Evolutionary conservation across 148 eudicot genomes (phyloP).

Genomic region (Cornus florida): DNA sequence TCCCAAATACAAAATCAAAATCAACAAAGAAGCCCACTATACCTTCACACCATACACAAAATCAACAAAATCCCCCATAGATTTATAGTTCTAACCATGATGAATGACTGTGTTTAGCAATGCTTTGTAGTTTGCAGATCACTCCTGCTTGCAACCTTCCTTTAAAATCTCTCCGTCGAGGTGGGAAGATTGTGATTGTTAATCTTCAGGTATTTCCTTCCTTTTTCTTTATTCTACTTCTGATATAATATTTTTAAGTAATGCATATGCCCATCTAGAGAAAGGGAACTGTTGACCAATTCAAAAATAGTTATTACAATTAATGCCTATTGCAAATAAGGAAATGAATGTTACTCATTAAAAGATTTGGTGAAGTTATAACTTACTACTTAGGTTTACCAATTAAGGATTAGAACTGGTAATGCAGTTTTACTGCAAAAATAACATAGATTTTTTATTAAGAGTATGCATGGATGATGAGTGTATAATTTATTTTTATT

Average conservation of each 20-base stretch:
- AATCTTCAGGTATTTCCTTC: constrained; percentile 65
- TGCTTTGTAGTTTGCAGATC: constrained; percentile 76
- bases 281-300: neutral
- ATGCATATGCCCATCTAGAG: neutral
- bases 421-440: too few relatives aligned
- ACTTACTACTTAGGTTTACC: neutral
- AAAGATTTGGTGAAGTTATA: neutral
- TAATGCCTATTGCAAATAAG: neutral
- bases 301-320: neutral
- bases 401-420: neutral
- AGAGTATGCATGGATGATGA: too few relatives aligned
- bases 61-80: too few relatives aligned
- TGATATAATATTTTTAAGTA: neutral
- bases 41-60: too few relatives aligned
- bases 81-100: neutral
- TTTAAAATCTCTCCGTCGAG: constrained; percentile 63
- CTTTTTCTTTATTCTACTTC: neutral
- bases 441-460: too few relatives aligned
- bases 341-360: neutral
- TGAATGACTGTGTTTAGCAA: neutral
- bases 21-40: too few relatives aligned
- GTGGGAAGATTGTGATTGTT: constrained; percentile 79
- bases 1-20: too few relatives aligned
- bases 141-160: constrained; percentile 88
- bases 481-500: too few relatives aligned